These are phyloP conservation scores for Clitoria ternatea DNA, from an alignment of 306 rosid species.

Conservation along the genomic window DNA sequence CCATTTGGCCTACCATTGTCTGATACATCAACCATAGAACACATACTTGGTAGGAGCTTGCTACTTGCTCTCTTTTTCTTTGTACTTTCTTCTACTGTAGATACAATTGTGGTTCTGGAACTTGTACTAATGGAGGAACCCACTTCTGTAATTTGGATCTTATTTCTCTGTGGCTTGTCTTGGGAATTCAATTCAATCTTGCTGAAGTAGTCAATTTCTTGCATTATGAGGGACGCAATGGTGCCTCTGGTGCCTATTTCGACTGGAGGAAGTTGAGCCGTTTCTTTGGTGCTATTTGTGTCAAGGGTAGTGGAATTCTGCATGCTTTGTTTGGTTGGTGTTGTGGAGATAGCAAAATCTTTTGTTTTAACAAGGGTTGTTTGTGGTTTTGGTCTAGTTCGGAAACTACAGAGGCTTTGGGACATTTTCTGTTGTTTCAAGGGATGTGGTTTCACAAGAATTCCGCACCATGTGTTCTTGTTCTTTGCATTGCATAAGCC, in stretches of 20 bases:
- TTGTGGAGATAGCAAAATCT: slow-evolving; percentile 31
- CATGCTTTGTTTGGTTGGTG: slow-evolving; percentile 41
- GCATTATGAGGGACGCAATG: slow-evolving; percentile 59
- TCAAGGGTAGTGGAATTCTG: slow-evolving; percentile 29
- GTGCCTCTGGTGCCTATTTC: slow-evolving; percentile 69
- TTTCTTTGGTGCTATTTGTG: slow-evolving; percentile 33
- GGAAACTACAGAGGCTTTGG: slow-evolving; percentile 33
- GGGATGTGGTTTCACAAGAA: slow-evolving; percentile 32
- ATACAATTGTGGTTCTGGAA: slow-evolving; percentile 36
- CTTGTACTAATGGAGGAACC: slow-evolving; percentile 37
- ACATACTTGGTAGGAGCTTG: slow-evolving; percentile 57
- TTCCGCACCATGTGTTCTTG: slow-evolving; percentile 37
- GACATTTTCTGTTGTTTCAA: slow-evolving; percentile 35
- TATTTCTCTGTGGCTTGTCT: slow-evolving; percentile 33
- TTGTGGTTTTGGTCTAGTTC: slow-evolving; percentile 35
- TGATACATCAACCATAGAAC: slow-evolving; percentile 62
- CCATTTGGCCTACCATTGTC: slow-evolving; percentile 44
- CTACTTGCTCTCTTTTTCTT: slow-evolving; percentile 54
- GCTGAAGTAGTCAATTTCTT: slow-evolving; percentile 62
- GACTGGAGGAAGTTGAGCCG: slow-evolving; percentile 34
- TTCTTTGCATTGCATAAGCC: slow-evolving; percentile 28
- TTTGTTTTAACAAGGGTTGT: slow-evolving; percentile 35
- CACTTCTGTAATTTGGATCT: slow-evolving; percentile 23
- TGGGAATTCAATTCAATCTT: slow-evolving; percentile 35
- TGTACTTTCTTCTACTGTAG: slow-evolving; percentile 35